Evolutionary conservation across 306 rosid species (phyloP), one percentile per base, ranked within the genome.

Genomic region (Quercus mongolica): DNA sequence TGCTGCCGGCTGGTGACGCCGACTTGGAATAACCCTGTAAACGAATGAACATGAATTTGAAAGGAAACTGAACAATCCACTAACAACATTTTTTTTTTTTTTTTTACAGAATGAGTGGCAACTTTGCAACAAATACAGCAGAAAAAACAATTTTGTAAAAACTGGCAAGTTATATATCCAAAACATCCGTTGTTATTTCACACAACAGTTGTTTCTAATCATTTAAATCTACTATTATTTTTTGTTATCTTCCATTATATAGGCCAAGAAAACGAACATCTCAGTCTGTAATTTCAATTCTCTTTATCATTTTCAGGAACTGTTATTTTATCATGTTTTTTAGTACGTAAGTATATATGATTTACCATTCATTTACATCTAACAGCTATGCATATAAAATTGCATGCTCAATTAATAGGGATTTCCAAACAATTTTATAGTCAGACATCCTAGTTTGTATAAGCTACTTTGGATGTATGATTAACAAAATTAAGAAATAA

Each of bases 1-100:
- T 1, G 98, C 97, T n/a, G 83, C 94, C 21, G 98, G 98, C 82
- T 91, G 97, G 76, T 72, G 80, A 76, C 74, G 85, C 76, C 99
- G 85, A 73, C 89, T 86, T 63, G 99, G 95, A 85, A 91, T 84
- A 73, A 93, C 97, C 90, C 99, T 95, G 92, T 54, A 77, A 84
- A 74, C 58, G 12, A 71, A 80, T 12, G 12, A 31, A n/a, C 18
- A 77, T 59, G 56, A 76, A 68, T 26, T 26, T 23, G 41, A 68
- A 46, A 68, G 19, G 52, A 68, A 68, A 79, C 17, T 62, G 49
- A 19, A 33, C 54, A 28, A 62, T 28, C 58, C 55, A 81, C 54
- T 18, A 58, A 52, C 38, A n/a, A 80, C 69, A 31, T 9, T 26
- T 49, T 49, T 49, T 46, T 11, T 46, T 46, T 20, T 46, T 20